Percentiles rank a stretch among this genome's conserved stretches.
These are phyloP conservation scores for Tolypocladium nubicola DNA, from an alignment of 2,329 filamentous ascomycete species.

Conservation along the genomic window DNA sequence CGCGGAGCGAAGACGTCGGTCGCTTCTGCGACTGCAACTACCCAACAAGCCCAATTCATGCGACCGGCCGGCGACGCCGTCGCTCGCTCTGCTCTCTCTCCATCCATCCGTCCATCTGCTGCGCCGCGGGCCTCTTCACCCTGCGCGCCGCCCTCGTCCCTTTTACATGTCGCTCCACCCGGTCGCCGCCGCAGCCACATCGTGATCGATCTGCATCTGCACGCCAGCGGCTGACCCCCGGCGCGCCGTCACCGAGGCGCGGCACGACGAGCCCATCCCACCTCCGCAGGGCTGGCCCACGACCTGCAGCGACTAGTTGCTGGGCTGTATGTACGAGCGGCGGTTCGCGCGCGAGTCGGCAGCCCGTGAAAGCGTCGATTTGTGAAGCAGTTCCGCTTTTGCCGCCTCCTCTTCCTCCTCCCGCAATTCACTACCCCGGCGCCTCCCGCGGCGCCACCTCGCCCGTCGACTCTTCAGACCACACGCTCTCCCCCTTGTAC, in stretches of 20 bases:
- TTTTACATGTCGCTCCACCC: not conserved
- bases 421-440: not conserved
- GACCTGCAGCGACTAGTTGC: not conserved
- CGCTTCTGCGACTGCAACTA: not conserved
- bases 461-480: not conserved
- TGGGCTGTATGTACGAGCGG: not conserved
- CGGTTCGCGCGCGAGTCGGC: not conserved
- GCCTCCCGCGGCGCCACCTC: not conserved
- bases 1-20: not conserved
- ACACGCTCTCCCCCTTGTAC: not conserved
- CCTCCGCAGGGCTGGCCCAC: not conserved
- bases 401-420: not conserved
- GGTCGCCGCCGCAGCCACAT: not conserved
- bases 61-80: not conserved
- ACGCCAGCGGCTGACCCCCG: not conserved
- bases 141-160: too few species aligned
- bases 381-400: not conserved
- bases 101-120: not conserved
- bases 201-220: not conserved
- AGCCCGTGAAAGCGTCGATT: not conserved
- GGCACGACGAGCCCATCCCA: not conserved
- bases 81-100: not conserved
- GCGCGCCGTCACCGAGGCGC: not conserved
- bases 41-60: not conserved
- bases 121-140: not conserved